Evolutionary conservation across 2,329 filamentous ascomycete species (phyloP).

Genomic region (Botrytis medusae): DNA sequence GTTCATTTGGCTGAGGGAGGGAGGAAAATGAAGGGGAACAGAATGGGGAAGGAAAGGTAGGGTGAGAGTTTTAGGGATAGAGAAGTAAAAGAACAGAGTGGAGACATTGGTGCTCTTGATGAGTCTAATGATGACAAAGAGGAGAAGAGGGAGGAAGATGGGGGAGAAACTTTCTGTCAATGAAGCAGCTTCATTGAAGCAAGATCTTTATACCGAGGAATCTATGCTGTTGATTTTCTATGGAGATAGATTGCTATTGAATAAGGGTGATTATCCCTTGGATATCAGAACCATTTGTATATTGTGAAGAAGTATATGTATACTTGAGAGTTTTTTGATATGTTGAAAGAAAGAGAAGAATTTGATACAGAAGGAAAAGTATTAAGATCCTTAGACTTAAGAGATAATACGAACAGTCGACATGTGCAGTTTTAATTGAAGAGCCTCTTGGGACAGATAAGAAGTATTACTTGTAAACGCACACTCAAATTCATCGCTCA

Average conservation of each 20-base stretch:
- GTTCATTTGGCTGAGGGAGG: not conserved
- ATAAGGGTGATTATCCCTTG: not conserved
- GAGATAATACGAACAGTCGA: not conserved
- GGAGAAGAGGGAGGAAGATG: not conserved
- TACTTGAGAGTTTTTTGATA: not conserved
- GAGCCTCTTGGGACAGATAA: not conserved
- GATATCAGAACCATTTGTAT: not conserved
- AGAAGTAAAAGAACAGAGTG: not conserved
- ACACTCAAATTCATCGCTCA: not conserved
- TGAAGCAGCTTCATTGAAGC: not conserved
- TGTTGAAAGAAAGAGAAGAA: not conserved
- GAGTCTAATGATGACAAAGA: not conserved
- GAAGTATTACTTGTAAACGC: not conserved
- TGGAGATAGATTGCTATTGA: not conserved
- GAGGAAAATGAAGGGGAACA: not conserved
- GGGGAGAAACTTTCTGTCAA: not conserved
- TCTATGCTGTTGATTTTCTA: not conserved
- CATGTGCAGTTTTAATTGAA: not conserved
- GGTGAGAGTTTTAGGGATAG: not conserved
- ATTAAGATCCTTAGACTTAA: not conserved
- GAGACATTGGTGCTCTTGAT: rapidly evolving
- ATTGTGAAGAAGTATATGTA: too few relatives aligned
- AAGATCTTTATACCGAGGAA: not conserved
- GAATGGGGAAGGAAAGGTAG: too few relatives aligned
- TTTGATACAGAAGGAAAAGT: not conserved